These are phyloP conservation scores for Furcasterigmium furcatum DNA, from an alignment of 2,329 filamentous ascomycete species.

Conservation along the genomic window DNA sequence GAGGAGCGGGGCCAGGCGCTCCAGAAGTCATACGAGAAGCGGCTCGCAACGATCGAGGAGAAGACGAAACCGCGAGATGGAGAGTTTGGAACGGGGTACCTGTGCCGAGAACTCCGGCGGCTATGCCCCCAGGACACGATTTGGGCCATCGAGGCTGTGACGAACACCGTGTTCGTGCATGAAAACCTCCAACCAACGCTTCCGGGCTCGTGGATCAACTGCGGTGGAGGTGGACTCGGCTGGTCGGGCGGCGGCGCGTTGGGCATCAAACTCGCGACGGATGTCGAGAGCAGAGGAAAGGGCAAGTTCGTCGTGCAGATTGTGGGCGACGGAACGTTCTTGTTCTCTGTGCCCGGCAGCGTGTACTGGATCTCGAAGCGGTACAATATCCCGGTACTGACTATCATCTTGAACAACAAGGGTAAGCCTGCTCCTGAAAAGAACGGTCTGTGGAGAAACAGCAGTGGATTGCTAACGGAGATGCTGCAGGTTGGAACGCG, in stretches of 20 bases:
- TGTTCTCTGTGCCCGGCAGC: constrained; percentile 51
- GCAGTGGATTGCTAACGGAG: neutral
- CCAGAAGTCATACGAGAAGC: constrained; percentile 53
- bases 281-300: constrained; percentile 37
- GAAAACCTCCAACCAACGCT: constrained; percentile 68
- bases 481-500: constrained; percentile 41
- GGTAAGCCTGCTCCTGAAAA: constrained; percentile 26
- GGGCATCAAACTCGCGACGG: constrained; percentile 70
- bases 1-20: constrained; percentile 49
- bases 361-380: constrained; percentile 54
- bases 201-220: constrained; percentile 77
- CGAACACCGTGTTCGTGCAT: constrained; percentile 61
- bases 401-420: constrained; percentile 55
- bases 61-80: constrained; percentile 56
- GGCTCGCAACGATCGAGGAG: constrained; percentile 56
- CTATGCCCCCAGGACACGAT: constrained; percentile 53
- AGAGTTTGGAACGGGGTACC: constrained; percentile 34
- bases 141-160: constrained; percentile 76
- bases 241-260: constrained; percentile 76
- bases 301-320: constrained; percentile 50
- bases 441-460: neutral
- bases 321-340: constrained; percentile 54
- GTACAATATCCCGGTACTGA: constrained; percentile 52
- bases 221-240: constrained; percentile 75
- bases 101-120: constrained; percentile 25